phyloP scores from a whole-genome alignment of 1,139 yeast genomes.

The Suhomyces ambrosiae region DNA sequence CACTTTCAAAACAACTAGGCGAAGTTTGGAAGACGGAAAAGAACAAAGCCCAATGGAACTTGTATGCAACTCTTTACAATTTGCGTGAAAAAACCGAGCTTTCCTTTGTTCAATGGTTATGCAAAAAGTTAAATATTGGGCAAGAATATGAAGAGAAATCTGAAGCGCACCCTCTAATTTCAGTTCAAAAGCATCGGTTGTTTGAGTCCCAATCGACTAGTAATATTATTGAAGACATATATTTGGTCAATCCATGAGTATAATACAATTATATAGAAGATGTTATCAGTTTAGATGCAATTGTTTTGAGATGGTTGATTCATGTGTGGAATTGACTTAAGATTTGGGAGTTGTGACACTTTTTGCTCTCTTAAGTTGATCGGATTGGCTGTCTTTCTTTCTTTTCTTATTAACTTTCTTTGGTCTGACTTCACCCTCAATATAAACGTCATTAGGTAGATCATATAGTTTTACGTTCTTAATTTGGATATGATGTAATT shows the following conservation, averaged over 20 bases:
- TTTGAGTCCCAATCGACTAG: not conserved
- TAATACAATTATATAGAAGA: not conserved
- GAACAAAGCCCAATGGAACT: slow-evolving; percentile 30
- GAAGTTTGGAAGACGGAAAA: slow-evolving; percentile 32
- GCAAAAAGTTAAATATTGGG: slow-evolving; percentile 2
- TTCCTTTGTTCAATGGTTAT: slow-evolving; percentile 27
- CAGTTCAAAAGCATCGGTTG: too few relatives aligned
- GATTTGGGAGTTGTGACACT: slow-evolving; percentile 11
- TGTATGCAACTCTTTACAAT: slow-evolving; percentile 36
- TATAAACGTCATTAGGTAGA: slow-evolving; percentile 81
- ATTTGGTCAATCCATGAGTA: slow-evolving; percentile 2
- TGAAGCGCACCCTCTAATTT: too few relatives aligned
- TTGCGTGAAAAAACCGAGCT: slow-evolving; percentile 7
- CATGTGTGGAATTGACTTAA: not conserved
- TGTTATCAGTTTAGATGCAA: not conserved
- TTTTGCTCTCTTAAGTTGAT: slow-evolving; percentile 21
- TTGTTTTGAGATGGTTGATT: not conserved
- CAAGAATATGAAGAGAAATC: too few relatives aligned
- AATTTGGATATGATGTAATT: slow-evolving; percentile 61
- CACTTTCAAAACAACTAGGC: slow-evolving; percentile 27
- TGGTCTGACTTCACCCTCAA: slow-evolving; percentile 78
- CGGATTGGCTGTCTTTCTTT: slow-evolving; percentile 17
- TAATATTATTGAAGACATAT: slow-evolving; percentile 11
- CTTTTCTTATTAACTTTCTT: slow-evolving; percentile 45
- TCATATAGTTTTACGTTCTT: slow-evolving; percentile 81